These are phyloP conservation scores for Plasmodium vivax DNA, from an alignment of 169 alveolate genomes.

Conservation along the genomic window DNA sequence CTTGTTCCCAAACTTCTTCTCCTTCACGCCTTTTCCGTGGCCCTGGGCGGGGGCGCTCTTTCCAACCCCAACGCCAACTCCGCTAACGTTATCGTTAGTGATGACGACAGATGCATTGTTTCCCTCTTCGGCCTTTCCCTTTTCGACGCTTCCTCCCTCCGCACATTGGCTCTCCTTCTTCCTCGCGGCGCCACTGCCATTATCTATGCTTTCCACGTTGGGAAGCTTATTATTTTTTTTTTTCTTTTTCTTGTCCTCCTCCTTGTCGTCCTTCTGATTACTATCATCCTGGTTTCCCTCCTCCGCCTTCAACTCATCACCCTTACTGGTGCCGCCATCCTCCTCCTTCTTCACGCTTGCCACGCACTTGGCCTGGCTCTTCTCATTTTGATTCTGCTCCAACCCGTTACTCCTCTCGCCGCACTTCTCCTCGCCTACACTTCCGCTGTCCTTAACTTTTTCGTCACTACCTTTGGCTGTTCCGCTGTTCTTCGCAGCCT, in stretches of 20 bases:
- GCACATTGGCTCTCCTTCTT: background rate
- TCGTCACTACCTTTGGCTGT: background rate
- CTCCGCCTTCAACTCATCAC: background rate
- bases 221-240: constrained; percentile 1
- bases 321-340: background rate
- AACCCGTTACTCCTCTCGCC: background rate
- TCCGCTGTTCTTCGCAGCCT: constrained; percentile 1
- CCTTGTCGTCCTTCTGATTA: background rate
- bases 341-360: background rate
- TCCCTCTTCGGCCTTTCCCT: background rate
- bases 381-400: background rate
- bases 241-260: constrained; percentile 6
- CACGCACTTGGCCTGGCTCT: background rate
- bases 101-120: background rate
- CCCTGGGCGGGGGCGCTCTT: background rate
- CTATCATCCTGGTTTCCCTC: background rate
- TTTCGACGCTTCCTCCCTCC: background rate
- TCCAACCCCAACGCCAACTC: background rate
- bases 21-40: constrained; percentile 15
- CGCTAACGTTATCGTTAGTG: background rate
- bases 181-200: background rate
- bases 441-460: constrained; percentile 22
- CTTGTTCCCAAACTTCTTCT: constrained; percentile 5
- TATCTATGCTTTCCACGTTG: background rate
- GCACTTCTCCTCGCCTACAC: constrained; percentile 15